Conservation (phyloP, 768 basidiomycete species). For the Auricularia sp. region DNA sequence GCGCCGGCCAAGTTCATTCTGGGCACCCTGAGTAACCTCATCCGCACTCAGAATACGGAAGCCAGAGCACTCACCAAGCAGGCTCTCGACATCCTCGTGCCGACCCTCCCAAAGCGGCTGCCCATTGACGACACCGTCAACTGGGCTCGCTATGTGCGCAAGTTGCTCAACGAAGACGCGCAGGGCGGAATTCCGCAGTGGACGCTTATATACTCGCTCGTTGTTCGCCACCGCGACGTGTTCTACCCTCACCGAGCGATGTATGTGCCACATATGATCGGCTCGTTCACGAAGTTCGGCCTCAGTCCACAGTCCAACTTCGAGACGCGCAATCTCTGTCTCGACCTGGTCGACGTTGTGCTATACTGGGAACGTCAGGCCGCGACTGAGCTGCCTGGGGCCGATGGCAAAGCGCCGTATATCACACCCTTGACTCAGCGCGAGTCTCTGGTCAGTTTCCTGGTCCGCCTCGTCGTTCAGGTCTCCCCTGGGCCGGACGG, state of each 20-base stretch:
- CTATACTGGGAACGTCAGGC: slow-evolving; percentile 87
- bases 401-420: slow-evolving; percentile 34
- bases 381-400: slow-evolving; percentile 11
- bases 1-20: slow-evolving; percentile 87
- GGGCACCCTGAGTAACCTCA: slow-evolving; percentile 81
- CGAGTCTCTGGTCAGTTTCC: slow-evolving; percentile 89
- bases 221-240: slow-evolving; percentile 80
- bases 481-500: slow-evolving; percentile 39
- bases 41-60: slow-evolving; percentile 75
- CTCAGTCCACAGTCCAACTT: slow-evolving; percentile 56
- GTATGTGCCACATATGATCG: slow-evolving; percentile 90
- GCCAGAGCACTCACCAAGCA: slow-evolving; percentile 67
- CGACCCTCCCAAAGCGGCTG: slow-evolving; percentile 60
- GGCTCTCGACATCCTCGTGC: slow-evolving; percentile 79
- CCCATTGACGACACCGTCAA: slow-evolving; percentile 42
- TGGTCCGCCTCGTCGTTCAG: slow-evolving; percentile 81
- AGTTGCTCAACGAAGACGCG: slow-evolving; percentile 82
- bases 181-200: slow-evolving; percentile 54
- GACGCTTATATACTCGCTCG: slow-evolving; percentile 80
- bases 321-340: slow-evolving; percentile 77
- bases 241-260: slow-evolving; percentile 90
- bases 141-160: slow-evolving; percentile 84
- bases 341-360: slow-evolving; percentile 87
- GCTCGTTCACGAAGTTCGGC: slow-evolving; percentile 82
- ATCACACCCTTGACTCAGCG: slow-evolving; percentile 67